Conservation (phyloP, 2,329 filamentous ascomycete genomes). For the Aspergillus sp. region DNA sequence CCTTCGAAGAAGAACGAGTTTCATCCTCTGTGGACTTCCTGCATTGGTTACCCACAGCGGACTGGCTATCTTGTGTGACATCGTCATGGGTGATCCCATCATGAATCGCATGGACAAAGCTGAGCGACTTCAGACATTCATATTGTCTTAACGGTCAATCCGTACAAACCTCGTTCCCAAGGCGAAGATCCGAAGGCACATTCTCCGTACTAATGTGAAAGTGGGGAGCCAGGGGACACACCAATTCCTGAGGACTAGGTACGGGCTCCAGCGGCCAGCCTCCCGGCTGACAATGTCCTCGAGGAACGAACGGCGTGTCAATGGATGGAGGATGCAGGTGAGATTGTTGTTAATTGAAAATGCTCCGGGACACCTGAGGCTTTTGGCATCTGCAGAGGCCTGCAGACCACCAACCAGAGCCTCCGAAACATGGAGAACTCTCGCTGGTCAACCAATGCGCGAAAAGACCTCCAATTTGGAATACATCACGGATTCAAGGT, state of each 20-base stretch:
- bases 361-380: slow-evolving; percentile 2
- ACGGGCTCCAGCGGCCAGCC: no score
- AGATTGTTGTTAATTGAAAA: slow-evolving; percentile 4
- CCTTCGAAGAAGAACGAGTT: slow-evolving; percentile 19
- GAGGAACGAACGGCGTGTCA: not conserved
- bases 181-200: not conserved
- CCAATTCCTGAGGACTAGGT: not conserved
- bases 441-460: not conserved
- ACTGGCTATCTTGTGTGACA: slow-evolving; percentile 2
- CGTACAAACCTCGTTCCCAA: not conserved
- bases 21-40: slow-evolving; percentile 18
- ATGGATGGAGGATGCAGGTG: not conserved
- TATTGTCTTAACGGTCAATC: not conserved
- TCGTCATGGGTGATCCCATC: not conserved
- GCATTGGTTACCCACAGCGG: not conserved
- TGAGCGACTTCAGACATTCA: not conserved
- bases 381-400: slow-evolving; percentile 3
- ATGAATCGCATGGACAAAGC: no score
- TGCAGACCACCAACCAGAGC: slow-evolving; percentile 4
- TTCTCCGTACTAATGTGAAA: not conserved
- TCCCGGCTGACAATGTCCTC: not conserved
- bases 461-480: not conserved
- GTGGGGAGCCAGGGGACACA: not conserved
- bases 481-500: not conserved
- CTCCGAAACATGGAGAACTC: not conserved